phyloP scores from a whole-genome alignment of 768 basidiomycete species.

The Lyophyllum atratum region DNA sequence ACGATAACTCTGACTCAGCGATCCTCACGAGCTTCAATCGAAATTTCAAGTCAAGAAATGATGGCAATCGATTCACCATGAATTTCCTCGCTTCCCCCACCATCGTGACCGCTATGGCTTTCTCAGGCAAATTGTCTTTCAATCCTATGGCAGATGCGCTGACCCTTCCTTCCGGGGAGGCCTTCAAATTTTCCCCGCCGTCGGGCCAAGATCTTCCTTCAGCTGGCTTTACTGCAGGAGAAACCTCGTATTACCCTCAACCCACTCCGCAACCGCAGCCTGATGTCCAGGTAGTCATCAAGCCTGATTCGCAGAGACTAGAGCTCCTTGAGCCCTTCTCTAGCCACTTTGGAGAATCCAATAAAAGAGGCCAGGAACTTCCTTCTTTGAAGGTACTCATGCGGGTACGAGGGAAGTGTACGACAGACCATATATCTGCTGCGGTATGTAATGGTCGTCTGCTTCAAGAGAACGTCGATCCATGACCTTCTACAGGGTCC shows the following conservation, averaged over 20 bases:
- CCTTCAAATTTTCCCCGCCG: conserved; percentile 86
- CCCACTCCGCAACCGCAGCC: conserved; percentile 76
- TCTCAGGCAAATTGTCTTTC: conserved; percentile 91
- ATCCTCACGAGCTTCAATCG: conserved; percentile 98
- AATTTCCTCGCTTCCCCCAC: conserved; percentile 98
- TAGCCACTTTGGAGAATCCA: conserved; percentile 66
- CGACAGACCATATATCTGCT: conserved; percentile 98
- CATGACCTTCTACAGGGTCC: conserved; percentile 62
- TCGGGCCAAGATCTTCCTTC: conserved; percentile 82
- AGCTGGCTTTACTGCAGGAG: conserved; percentile 78
- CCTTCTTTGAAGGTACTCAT: conserved; percentile 83
- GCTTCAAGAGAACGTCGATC: background rate
- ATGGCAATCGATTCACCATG: conserved; percentile 93
- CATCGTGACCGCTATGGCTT: conserved; percentile 96
- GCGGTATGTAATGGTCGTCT: conserved; percentile 56
- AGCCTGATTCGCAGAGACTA: conserved; percentile 77
- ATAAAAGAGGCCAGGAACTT: conserved; percentile 67
- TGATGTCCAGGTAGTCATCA: conserved; percentile 76
- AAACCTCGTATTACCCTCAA: conserved; percentile 73
- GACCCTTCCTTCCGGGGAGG: conserved; percentile 63
- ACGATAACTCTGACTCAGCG: conserved; percentile 46
- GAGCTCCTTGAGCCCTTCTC: conserved; percentile 86
- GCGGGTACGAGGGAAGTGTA: conserved; percentile 96
- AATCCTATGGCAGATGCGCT: conserved; percentile 86
- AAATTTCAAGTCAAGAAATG: conserved; percentile 88